Base-by-base conservation (phyloP, 805 yeast genomes). In the Metschnikowia anglica region DNA sequence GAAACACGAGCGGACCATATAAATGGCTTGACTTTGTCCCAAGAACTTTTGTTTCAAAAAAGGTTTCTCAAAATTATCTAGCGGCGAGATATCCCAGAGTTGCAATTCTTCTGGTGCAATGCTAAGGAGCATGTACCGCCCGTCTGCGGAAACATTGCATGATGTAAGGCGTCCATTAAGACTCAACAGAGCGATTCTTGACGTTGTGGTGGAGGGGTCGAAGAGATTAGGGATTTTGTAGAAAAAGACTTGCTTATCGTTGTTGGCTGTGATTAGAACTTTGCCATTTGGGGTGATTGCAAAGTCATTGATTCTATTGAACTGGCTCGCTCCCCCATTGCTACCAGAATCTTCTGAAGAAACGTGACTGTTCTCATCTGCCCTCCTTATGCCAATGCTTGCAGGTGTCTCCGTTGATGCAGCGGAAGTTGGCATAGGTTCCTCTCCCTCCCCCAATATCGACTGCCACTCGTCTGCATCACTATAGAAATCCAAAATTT, bases 51-150 rank as follows among this genome's bases (percentile, higher is more conserved):
- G 79, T 21, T 78, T 73, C 15, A 88, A 58, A 1, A 79, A 64
- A 3, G 81, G 76, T 43, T 70, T 73, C 28, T 72, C 55, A 18
- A 57, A 37, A 51, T 16, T 37, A 34, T 25, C 51, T 61, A 28
- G 36, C 6, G 50, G 51, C 20, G 68, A 61, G 47, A 85, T 77
- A 51, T 88, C 87, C 95, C 96, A 88, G 4, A 88, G 65, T 53
- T 87, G 93, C 7, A 88, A 61, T 56, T 85, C 93, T 54, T 85
- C 88, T 0, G 88, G 84, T 12, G 80, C 79, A 15, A 82, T 76
- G 53, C 81, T 86, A 18, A 88, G 70, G 31, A 88, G 62, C 46
- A 77, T 66, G 31, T 70, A 70, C 25, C 81, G 73, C 20, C 84
- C 85, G 37, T 62, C 62, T 2, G 61, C 58, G 0, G 89, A 80